These are phyloP conservation scores for Firmiana major DNA, from an alignment of 345 rosid species.

Conservation along the genomic window DNA sequence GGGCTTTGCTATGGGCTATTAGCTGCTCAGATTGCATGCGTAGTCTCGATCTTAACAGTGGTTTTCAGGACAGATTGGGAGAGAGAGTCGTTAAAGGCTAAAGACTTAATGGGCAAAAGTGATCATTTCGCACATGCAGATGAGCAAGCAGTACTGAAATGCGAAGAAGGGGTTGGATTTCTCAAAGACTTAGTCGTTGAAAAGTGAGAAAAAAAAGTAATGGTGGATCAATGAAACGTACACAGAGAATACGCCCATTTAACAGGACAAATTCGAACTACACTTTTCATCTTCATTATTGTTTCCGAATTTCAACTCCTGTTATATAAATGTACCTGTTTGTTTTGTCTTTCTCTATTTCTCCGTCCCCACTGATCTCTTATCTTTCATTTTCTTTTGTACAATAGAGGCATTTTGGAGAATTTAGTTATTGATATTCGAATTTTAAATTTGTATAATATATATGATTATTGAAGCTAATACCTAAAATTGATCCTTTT, in stretches of 20 bases:
- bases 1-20: constrained; percentile 90
- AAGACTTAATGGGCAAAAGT: constrained; percentile 53
- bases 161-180: constrained; percentile 31
- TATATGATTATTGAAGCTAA: too few relatives aligned
- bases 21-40: constrained; percentile 78
- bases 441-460: too few relatives aligned
- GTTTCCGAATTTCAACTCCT: neutral
- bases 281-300: neutral
- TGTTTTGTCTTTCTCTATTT: neutral
- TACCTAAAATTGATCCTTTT: too few relatives aligned
- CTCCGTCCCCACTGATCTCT: neutral
- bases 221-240: neutral
- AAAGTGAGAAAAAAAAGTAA: neutral
- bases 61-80: constrained; percentile 81
- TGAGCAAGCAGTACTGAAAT: constrained; percentile 28
- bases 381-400: neutral
- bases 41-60: constrained; percentile 52
- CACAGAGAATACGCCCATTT: neutral
- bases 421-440: too few relatives aligned
- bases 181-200: neutral
- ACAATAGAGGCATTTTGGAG: too few relatives aligned
- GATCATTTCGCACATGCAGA: constrained; percentile 25
- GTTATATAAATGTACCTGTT: neutral
- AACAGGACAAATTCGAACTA: constrained; percentile 7
- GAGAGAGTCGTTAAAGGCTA: constrained; percentile 63